A percentile compares a stretch with the other conserved stretches of the same genome.
These are phyloP conservation scores for Candida oleophila DNA, from an alignment of 805 yeast genomes.

Conservation along the genomic window DNA sequence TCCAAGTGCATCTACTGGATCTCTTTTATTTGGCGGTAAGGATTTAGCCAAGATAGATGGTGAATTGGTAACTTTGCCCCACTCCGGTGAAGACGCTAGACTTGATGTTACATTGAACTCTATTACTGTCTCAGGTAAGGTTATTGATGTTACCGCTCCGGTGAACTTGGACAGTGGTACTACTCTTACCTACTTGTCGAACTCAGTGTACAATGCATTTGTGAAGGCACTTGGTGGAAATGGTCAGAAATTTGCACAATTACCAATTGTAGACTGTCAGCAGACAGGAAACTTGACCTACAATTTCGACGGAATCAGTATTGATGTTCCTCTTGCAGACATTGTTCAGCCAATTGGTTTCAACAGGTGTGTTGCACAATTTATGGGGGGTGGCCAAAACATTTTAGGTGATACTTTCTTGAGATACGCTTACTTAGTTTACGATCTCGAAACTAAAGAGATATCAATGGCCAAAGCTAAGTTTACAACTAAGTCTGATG, in stretches of 20 bases:
- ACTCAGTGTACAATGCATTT: not conserved
- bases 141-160: conserved; percentile 1
- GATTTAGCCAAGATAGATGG: conserved; percentile 23
- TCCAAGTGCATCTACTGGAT: conserved; percentile 20
- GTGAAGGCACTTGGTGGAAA: not conserved
- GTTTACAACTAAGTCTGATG: conserved; percentile 32
- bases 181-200: conserved; percentile 4
- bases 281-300: conserved; percentile 2
- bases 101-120: conserved; percentile 47
- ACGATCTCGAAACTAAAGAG: conserved; percentile 56
- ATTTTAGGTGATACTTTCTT: conserved; percentile 64
- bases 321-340: conserved; percentile 8
- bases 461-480: conserved; percentile 49
- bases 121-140: conserved; percentile 17
- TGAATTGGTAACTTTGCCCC: conserved; percentile 5
- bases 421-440: conserved; percentile 63
- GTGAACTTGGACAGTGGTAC: conserved; percentile 7
- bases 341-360: not conserved
- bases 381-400: not conserved
- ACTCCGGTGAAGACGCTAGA: conserved; percentile 28
- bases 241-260: not conserved
- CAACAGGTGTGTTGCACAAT: not conserved
- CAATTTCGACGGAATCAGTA: conserved; percentile 7
- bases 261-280: not conserved
- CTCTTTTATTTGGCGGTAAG: conserved; percentile 27